phyloP scores from a whole-genome alignment of 495 filamentous ascomycete genomes.

The Letharia columbiana region DNA sequence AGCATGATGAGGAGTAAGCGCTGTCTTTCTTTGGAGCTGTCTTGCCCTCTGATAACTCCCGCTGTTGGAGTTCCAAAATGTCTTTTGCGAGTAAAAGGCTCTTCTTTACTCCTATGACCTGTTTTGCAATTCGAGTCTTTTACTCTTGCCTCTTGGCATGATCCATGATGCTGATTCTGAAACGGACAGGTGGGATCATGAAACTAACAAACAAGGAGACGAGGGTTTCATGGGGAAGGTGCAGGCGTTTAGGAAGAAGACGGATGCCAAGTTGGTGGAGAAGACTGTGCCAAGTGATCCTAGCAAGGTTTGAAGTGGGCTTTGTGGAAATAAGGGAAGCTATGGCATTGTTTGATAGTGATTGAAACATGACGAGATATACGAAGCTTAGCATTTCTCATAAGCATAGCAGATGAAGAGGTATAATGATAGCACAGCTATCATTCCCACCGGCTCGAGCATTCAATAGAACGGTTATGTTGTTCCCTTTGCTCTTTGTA shows the following conservation, averaged over 20 bases:
- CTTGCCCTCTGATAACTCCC: too few species aligned
- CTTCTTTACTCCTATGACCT: not conserved
- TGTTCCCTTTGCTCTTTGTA: not conserved
- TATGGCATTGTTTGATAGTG: not conserved
- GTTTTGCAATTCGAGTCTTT: too few species aligned
- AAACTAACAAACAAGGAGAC: conserved; percentile 18
- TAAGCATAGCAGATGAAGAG: not conserved
- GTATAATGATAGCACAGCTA: not conserved
- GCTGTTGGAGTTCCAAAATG: not conserved
- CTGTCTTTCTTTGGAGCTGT: not conserved
- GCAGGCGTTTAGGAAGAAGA: conserved; percentile 21
- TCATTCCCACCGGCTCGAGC: not conserved
- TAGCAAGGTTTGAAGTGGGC: conserved; percentile 10
- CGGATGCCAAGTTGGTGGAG: conserved; percentile 21
- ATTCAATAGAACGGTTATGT: not conserved
- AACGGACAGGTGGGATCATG: conserved; percentile 14
- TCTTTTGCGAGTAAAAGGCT: not conserved
- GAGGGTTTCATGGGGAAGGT: conserved; percentile 22
- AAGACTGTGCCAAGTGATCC: conserved; percentile 19
- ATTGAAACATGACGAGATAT: not conserved
- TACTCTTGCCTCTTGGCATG: too few species aligned
- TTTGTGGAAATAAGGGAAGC: not conserved
- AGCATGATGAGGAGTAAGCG: conserved; percentile 19
- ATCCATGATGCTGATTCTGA: not conserved
- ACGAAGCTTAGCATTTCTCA: not conserved